Evolutionary conservation across 257 asterid species (phyloP), one percentile per base, ranked within the genome.

Genomic region (Schizonepeta tenuifolia): DNA sequence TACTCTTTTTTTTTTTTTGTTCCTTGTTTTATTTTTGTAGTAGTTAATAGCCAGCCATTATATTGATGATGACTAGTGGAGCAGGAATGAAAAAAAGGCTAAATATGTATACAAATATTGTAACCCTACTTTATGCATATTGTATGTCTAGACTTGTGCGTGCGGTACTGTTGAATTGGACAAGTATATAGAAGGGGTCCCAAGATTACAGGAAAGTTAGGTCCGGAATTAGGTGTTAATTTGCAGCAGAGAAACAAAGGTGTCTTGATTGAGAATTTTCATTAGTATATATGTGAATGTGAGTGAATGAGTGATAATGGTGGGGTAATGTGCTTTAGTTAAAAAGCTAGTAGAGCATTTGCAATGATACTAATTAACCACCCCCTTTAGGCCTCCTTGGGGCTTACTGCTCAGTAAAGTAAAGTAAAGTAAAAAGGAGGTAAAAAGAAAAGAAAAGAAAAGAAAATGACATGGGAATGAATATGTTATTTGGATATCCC

Each of bases 391-490:
- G 43, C 36, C 7, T 31, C 26, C 26, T 5, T 2, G 49, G 70
- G 61, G 68, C 46, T 56, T 71, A n/a, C n/a, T n/a, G n/a, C n/a
- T n/a, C n/a, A 49, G 41, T 36, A 36, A 36, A 35, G 40, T 35
- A 35, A 6, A 35, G 41, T 36, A 36, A 9, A 38, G 43, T 38
- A 1, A 38, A 38, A 36, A 36, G 40, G 40, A 10, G 79, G 56
- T 72, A 24, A 24, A 24, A 2, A 2, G 55, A 28, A 28, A 28
- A 28, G 3, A 53, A 33, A 76, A 61, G 6, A 53, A 33, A 70
- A 61, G 82, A 65, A 73, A 78, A 78, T 73, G 79, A 69, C 65
- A 67, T 51, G 61, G 10, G 44, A 79, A 70, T 70, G 72, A 74
- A 70, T 75, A 70, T 75, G 72, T 65, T 72, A 75, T 50, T 79